Base-by-base conservation (phyloP, 2,329 filamentous ascomycete genomes). In the Tolypocladium guangdongense region DNA sequence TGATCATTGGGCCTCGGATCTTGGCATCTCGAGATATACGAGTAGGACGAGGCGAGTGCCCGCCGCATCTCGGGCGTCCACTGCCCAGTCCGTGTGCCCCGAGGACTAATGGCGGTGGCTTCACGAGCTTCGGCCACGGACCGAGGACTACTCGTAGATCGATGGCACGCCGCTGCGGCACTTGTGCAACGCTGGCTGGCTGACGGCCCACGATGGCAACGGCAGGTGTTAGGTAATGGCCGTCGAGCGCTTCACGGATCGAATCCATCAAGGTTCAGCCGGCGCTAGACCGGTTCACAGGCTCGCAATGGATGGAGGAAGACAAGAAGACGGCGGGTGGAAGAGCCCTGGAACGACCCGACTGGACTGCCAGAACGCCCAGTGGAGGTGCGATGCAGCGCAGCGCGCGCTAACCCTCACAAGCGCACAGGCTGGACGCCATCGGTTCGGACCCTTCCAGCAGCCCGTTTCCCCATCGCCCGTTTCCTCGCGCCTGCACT, bases 21-120 rank as follows among this genome's bases (percentile, higher is more conserved):
- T 51, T 49, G 54, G 46, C 38, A 50, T 55, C 51, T 50, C 47
- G 7, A 32, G 27, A 35, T n/a, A n/a, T n/a, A n/a, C n/a, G n/a
- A n/a, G n/a, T 32, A 30, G 43, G 43, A 46, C 43, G 10, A 24
- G 6, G n/a, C 24, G 16, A 11, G 24, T 16, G 24, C 38, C 39
- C 16, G 39, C 43, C 43, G 32, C 24, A 46, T 46, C 41, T 30
- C 24, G 39, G 22, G 6, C 39, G 39, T 16, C 22, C 39, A 43
- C 38, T 18, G 12, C 39, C 39, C 11, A 22, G 22, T 14, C 41
- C 14, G 41, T 24, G 14, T 12, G 22, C n/a, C 36, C 37, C 18
- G n/a, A 39, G 8, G n/a, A n/a, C n/a, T 24, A 24, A 45, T 18
- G 22, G 43, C 43, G 18, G 24, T 46, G 43, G 43, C 22, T 30